Conservation (phyloP, 345 rosid species). For the Linum lewisii region DNA sequence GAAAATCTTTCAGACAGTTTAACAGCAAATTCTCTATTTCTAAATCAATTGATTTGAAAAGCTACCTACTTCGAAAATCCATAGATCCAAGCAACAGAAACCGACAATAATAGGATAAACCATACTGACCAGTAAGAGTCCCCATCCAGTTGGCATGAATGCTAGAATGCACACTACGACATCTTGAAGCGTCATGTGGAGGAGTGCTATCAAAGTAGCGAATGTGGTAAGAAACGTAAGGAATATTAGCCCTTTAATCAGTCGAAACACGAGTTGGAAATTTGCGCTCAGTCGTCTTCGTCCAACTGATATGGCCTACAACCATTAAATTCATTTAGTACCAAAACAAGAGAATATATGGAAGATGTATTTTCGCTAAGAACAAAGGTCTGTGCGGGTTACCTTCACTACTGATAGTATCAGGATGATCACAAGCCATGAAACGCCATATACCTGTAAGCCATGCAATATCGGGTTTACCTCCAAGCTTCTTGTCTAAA, state of each 20-base stretch:
- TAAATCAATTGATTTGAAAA: too few relatives aligned
- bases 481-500: not conserved
- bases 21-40: too few relatives aligned
- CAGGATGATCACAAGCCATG: constrained; percentile 90
- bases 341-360: not conserved
- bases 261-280: constrained; percentile 87
- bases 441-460: constrained; percentile 74
- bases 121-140: constrained; percentile 72
- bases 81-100: too few relatives aligned
- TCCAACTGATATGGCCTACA: constrained; percentile 85
- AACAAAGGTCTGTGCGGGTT: constrained; percentile 14
- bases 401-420: constrained; percentile 97
- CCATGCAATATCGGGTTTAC: not conserved
- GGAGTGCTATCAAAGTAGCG: constrained; percentile 69
- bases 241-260: constrained; percentile 94
- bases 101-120: not conserved
- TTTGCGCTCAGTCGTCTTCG: constrained; percentile 87
- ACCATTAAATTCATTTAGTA: too few relatives aligned
- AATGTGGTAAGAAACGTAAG: constrained; percentile 63
- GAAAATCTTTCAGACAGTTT: too few relatives aligned
- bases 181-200: constrained; percentile 84
- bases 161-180: constrained; percentile 86
- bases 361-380: too few relatives aligned
- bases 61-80: too few relatives aligned
- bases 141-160: constrained; percentile 99